Base-by-base conservation (phyloP, 1,284 basidiomycete genomes). In the Laetiporus sulphureus region DNA sequence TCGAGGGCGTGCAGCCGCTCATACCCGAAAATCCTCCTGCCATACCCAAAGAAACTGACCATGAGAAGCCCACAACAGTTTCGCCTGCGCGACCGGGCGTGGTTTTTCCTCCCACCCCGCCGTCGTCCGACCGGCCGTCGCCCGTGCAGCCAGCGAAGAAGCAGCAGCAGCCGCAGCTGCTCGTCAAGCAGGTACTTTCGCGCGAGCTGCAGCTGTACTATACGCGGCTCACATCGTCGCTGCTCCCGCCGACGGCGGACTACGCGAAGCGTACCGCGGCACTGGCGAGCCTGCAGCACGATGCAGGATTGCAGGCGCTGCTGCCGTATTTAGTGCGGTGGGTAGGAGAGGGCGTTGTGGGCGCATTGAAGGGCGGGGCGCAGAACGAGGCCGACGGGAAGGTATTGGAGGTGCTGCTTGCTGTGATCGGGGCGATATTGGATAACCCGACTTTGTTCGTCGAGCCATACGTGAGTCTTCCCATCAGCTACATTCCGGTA, bases 141-240 rank as follows among this genome's bases (percentile, higher is more conserved):
- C 51, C 58, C 11, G 45, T 57, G 20, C 70, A 71, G 23, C 42
- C 65, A 16, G 47, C 50, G 15, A 62, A 56, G 36, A 58, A 63
- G 32, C 73, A 67, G 43, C 71, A 69, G 35, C 69, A 72, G 41
- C 73, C 76, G 45, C 77, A 77, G 41, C 78, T 77, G 41, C 75
- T 86, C 32, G 91, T 94, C 53, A 96, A 96, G 62, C 88, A 95
- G 52, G 89, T 94, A 10, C 74, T 99, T 13, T 96, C 94, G 19
- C 79, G 91, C 52, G 95, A 99, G 64, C 72, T 99, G 25, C 93
- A 98, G 62, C 72, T 98, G 1, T 98, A 99, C 66, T 98, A 97
- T 57, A 84, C 88, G 2, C 81, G 95, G 2, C 78, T 99, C 38
- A 97, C 92, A 0, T 75, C 85, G 1, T 88, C 92, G 2, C 72